A percentile compares a stretch with the other conserved stretches of the same genome.
Evolutionary conservation across 108 stramenopile species (phyloP).

Genomic region (Discostella pseudostelligera): DNA sequence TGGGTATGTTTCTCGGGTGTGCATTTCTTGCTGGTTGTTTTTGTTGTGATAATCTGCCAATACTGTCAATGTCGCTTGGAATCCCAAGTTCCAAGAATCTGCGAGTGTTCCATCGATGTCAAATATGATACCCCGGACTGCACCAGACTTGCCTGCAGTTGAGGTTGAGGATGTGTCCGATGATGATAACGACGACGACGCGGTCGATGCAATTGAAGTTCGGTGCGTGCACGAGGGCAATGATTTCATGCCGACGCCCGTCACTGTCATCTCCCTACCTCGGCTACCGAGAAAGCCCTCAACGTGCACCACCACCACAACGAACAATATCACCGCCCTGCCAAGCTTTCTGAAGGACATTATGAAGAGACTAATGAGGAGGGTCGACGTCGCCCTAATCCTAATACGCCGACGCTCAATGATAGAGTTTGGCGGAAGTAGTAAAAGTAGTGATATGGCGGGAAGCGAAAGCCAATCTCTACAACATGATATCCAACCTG

Average conservation of each 20-base stretch:
- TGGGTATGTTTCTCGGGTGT: slow-evolving; percentile 35
- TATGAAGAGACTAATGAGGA: neutral
- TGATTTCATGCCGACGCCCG: neutral
- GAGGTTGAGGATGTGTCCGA: slow-evolving; percentile 3
- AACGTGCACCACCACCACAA: neutral
- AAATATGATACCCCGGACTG: slow-evolving; percentile 63
- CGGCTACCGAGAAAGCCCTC: slow-evolving; percentile 5
- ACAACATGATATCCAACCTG: too few relatives aligned
- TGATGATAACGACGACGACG: slow-evolving; percentile 7
- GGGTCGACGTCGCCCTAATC: neutral
- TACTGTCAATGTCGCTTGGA: slow-evolving; percentile 72
- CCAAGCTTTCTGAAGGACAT: neutral
- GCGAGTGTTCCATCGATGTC: slow-evolving; percentile 87
- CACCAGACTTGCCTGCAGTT: neutral
- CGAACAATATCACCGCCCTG: neutral
- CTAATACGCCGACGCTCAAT: too few relatives aligned
- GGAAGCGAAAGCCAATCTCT: too few relatives aligned
- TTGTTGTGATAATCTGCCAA: slow-evolving; percentile 59
- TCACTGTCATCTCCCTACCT: neutral
- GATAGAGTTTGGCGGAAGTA: too few relatives aligned
- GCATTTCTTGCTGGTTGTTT: slow-evolving; percentile 8
- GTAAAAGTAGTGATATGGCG: too few relatives aligned
- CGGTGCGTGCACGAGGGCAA: neutral
- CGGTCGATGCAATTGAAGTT: slow-evolving; percentile 9
- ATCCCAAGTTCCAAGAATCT: slow-evolving; percentile 83